phyloP scores from a whole-genome alignment of 139 green algal species.

The Gonium pectorale region DNA sequence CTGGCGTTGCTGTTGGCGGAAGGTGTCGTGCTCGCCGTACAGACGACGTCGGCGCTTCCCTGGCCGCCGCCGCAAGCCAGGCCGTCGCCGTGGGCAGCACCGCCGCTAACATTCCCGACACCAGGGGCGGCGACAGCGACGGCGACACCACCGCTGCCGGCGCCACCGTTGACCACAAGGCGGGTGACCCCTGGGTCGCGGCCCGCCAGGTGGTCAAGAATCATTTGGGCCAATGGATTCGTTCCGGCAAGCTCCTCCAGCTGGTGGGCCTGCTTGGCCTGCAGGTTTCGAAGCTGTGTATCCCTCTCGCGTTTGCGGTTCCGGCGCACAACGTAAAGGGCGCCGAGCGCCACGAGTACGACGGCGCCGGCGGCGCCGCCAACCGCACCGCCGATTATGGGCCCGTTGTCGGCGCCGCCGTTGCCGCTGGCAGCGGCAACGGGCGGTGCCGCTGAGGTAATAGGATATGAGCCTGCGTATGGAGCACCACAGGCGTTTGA shows the following conservation, averaged over 20 bases:
- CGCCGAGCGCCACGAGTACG: neutral
- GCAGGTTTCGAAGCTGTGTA: neutral
- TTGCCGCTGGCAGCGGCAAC: neutral
- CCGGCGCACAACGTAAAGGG: neutral
- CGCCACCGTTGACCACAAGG: neutral
- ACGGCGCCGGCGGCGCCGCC: neutral
- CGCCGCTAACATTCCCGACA: too few species aligned
- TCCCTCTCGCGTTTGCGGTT: neutral
- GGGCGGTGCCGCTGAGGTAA: too few species aligned
- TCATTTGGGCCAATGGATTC: slow-evolving; percentile 35
- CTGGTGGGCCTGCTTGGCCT: slow-evolving; percentile 17
- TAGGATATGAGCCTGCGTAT: neutral
- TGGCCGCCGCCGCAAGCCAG: neutral
- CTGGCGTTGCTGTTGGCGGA: neutral
- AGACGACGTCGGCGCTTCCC: neutral
- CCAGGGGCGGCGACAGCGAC: too few species aligned
- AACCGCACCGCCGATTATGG: slow-evolving; percentile 7
- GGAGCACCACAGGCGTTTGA: too few species aligned
- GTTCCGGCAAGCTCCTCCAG: slow-evolving; percentile 27
- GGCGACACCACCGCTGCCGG: too few species aligned
- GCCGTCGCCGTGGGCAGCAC: neutral
- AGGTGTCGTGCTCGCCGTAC: neutral
- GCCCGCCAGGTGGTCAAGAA: slow-evolving; percentile 33
- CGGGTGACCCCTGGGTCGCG: slow-evolving; percentile 5
- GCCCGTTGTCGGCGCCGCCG: neutral